Evolutionary conservation across 2,329 filamentous ascomycete species (phyloP).

Genomic region (Claviceps lovelessii): DNA sequence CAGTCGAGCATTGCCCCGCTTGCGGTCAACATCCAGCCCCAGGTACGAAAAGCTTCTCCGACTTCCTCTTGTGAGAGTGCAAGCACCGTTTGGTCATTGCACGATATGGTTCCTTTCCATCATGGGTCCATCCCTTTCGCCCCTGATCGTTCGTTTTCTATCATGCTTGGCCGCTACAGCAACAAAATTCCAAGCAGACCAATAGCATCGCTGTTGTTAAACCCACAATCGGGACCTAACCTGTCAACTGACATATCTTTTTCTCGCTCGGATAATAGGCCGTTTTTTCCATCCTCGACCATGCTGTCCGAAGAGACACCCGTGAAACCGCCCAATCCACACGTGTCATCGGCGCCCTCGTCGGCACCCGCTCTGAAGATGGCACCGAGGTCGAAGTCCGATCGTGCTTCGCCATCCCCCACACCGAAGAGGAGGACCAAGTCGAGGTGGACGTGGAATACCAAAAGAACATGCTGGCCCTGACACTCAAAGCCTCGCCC

Average conservation of each 20-base stretch:
- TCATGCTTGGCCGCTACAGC: not conserved
- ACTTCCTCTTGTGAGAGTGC: not conserved
- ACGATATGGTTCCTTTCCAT: not conserved
- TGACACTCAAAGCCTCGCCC: slow-evolving; percentile 87
- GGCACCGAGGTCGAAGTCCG: slow-evolving; percentile 92
- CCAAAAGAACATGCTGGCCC: slow-evolving; percentile 95
- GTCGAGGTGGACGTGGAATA: slow-evolving; percentile 99
- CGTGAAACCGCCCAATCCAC: slow-evolving; percentile 62
- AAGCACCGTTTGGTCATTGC: not conserved
- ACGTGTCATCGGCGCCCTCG: slow-evolving; percentile 89
- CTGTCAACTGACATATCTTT: slow-evolving; percentile 1
- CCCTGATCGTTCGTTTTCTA: not conserved
- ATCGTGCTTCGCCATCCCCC: slow-evolving; percentile 93
- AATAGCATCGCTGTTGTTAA: not conserved
- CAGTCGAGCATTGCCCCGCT: slow-evolving; percentile 82
- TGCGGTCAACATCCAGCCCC: slow-evolving; percentile 86
- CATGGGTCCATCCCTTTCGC: not conserved
- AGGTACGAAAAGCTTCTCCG: slow-evolving; percentile 43
- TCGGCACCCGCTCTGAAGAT: slow-evolving; percentile 89
- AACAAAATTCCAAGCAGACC: not conserved
- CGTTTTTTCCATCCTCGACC: slow-evolving; percentile 71
- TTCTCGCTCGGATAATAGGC: slow-evolving; percentile 28
- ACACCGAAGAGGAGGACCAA: slow-evolving; percentile 96
- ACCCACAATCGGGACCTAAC: not conserved
- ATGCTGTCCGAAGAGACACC: slow-evolving; percentile 75